Evolutionary conservation across 805 yeast species (phyloP).

Genomic region (Ogataea paraovalis): DNA sequence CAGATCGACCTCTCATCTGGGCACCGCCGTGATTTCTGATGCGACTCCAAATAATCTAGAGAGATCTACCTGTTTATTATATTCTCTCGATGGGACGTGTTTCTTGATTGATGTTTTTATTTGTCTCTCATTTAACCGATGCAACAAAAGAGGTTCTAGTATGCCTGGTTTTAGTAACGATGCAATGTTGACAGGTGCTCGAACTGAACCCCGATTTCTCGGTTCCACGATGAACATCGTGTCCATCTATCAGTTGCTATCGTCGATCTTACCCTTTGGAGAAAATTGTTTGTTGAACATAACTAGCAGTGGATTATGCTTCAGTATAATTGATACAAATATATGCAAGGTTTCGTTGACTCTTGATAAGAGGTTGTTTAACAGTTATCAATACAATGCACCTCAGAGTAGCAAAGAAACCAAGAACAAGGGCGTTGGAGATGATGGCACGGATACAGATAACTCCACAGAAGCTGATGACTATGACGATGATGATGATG

Average conservation of each 20-base stretch:
- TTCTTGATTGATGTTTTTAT: too few species aligned
- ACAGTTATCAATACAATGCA: conserved; percentile 28
- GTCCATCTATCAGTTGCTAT: conserved; percentile 24
- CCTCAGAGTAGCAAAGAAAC: neutral
- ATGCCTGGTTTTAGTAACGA: neutral
- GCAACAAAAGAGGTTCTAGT: too few species aligned
- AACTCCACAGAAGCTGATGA: conserved; percentile 9
- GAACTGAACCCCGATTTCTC: conserved; percentile 19
- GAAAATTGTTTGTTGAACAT: conserved; percentile 31
- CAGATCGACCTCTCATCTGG: too few species aligned
- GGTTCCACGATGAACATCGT: conserved; percentile 27
- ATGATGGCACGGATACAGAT: conserved; percentile 9
- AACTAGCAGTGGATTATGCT: conserved; percentile 47
- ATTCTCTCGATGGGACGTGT: too few species aligned
- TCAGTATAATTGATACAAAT: conserved; percentile 45
- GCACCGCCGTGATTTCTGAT: too few species aligned
- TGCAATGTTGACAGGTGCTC: conserved; percentile 2
- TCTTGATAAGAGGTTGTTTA: conserved; percentile 35
- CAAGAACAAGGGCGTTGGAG: conserved; percentile 5
- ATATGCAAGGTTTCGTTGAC: conserved; percentile 36
- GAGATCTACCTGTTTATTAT: too few species aligned
- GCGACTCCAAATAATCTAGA: too few species aligned
- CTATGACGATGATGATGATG: conserved; percentile 8
- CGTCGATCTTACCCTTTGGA: conserved; percentile 29
- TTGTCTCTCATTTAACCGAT: too few species aligned